phyloP scores from a whole-genome alignment of 805 yeast species.

The Torulaspora gathmanii region DNA sequence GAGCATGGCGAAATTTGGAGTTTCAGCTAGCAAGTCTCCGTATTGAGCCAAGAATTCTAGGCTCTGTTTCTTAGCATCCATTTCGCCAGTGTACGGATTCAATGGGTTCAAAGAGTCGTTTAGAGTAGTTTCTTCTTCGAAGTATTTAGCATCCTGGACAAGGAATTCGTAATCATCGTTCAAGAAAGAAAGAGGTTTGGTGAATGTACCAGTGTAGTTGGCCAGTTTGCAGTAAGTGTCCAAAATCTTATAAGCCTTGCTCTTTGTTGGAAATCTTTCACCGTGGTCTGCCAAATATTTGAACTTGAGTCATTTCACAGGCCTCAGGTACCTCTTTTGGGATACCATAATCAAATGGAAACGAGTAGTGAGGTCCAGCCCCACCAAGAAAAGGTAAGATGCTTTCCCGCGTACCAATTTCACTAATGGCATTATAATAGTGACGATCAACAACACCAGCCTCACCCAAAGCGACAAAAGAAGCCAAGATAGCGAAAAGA shows the following conservation, averaged over 20 bases:
- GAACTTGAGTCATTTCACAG: slow-evolving; percentile 62
- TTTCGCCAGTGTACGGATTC: slow-evolving; percentile 44
- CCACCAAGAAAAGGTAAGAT: slow-evolving; percentile 49
- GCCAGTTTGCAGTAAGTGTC: slow-evolving; percentile 17
- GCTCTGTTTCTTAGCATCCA: slow-evolving; percentile 43
- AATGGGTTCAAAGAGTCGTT: slow-evolving; percentile 21
- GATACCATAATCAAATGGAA: slow-evolving; percentile 49
- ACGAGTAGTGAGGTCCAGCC: slow-evolving; percentile 50
- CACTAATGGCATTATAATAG: slow-evolving; percentile 1
- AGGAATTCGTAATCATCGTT: slow-evolving; percentile 45
- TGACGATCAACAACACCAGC: slow-evolving; percentile 5
- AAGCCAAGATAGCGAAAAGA: slow-evolving; percentile 3
- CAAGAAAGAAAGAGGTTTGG: slow-evolving; percentile 51
- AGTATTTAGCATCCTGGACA: slow-evolving; percentile 37
- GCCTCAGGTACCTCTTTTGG: slow-evolving; percentile 42
- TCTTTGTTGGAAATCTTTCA: slow-evolving; percentile 61
- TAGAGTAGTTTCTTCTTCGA: slow-evolving; percentile 41
- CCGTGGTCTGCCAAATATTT: slow-evolving; percentile 75
- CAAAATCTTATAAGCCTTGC: slow-evolving; percentile 38
- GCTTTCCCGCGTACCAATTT: slow-evolving; percentile 27
- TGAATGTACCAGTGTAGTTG: slow-evolving; percentile 32
- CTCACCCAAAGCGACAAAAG: slow-evolving; percentile 10
- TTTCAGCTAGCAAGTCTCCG: slow-evolving; percentile 38
- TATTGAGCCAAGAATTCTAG: slow-evolving; percentile 43
- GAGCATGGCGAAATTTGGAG: slow-evolving; percentile 42